Base-by-base conservation (phyloP, 768 basidiomycete species). In the Termitomyces sp. region DNA sequence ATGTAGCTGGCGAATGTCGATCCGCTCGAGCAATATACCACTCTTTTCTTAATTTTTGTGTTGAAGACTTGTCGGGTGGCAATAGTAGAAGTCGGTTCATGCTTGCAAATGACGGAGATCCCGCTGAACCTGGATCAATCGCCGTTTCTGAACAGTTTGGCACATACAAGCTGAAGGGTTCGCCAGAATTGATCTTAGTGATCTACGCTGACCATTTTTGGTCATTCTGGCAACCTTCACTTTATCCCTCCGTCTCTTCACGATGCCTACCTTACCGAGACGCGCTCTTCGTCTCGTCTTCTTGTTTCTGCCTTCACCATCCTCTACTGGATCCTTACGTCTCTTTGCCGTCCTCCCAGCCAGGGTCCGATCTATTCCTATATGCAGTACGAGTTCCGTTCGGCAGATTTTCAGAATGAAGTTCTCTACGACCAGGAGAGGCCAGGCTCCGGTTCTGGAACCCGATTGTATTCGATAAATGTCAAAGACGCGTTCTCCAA, bases 331-430 rank as follows among this genome's bases (percentile, higher is more conserved):
- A 59, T 52, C 34, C 31, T 43, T 58, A 49, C 45, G 49, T 55
- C 47, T 57, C 57, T 43, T 48, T 35, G 17, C 19, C 11, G 2
- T 16, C 53, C 14, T 29, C 46, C 25, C 44, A 32, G 43, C 23
- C 37, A 43, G 42, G 32, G 41, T 42, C 29, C n/a, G n/a, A n/a
- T n/a, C n/a, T n/a, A n/a, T n/a, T n/a, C n/a, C n/a, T 55, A 31
- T 50, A 45, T 27, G 59, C n/a, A 52, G 27, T 52, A 60, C 5
- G 48, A 62, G 32, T 45, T 64, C 40, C 56, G 52, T 29, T 52
- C 54, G n/a, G 60, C 63, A 41, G 63, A 64, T 54, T 64, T 59
- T 40, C n/a, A 29, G 3, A 29, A 29, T 29, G 4, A 29, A 29
- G 7, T 41, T 41, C 5, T 19, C 10, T 1, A 21, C 1, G 4